These are phyloP conservation scores for Microstegium vimineum DNA, from an alignment of 176 grass and related monocot species.

Conservation along the genomic window DNA sequence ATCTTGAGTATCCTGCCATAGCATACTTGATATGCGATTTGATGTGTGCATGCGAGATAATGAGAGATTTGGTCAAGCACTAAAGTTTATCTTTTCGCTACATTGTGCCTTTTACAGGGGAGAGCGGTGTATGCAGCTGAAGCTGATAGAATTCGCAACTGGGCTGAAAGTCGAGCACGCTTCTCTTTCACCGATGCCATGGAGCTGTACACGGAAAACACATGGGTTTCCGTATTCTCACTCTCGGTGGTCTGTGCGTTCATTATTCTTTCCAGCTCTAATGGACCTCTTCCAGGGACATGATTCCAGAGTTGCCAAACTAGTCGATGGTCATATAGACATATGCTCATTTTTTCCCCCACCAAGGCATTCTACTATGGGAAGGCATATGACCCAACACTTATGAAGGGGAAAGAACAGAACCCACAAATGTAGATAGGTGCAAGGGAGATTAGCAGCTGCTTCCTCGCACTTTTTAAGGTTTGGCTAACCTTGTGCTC, in stretches of 20 bases:
- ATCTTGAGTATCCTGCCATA: background rate
- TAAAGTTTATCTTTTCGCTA: background rate
- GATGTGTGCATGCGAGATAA: background rate
- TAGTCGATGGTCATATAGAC: background rate
- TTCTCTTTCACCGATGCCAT: conserved; percentile 98
- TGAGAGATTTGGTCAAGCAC: background rate
- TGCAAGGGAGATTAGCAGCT: background rate
- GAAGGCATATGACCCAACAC: background rate
- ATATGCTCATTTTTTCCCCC: background rate
- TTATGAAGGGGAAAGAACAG: conserved; percentile 9
- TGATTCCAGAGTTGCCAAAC: conserved; percentile 16
- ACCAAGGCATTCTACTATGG: conserved; percentile 4
- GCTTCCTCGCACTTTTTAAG: conserved; percentile 30
- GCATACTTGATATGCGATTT: background rate
- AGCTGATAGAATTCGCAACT: conserved; percentile 93
- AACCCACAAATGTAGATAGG: conserved; percentile 13
- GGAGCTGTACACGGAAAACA: conserved; percentile 97
- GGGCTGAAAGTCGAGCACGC: conserved; percentile 87
- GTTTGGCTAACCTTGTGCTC: conserved; percentile 29
- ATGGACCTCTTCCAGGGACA: conserved; percentile 72
- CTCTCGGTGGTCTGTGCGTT: conserved; percentile 95
- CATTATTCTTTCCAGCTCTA: conserved; percentile 91
- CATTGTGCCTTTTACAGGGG: conserved; percentile 43
- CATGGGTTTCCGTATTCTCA: conserved; percentile 96
- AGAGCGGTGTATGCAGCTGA: conserved; percentile 91